Evolutionary conservation across 1,284 basidiomycete species (phyloP).

Genomic region (Tetrapyrgos nigripes): DNA sequence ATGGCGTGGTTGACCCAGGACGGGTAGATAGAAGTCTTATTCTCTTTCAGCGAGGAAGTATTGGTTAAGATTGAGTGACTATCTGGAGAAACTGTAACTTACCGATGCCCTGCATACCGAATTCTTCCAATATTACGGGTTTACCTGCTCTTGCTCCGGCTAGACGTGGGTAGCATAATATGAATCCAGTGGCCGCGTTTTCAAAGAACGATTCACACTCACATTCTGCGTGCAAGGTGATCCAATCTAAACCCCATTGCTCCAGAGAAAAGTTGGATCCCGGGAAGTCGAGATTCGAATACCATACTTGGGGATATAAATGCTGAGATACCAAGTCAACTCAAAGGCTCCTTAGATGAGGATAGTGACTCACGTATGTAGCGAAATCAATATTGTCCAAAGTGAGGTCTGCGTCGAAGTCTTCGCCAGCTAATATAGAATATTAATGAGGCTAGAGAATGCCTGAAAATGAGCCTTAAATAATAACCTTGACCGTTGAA

Average conservation of each 20-base stretch:
- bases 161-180: conserved; percentile 23
- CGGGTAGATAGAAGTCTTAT: conserved; percentile 58
- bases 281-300: conserved; percentile 39
- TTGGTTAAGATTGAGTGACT: no score
- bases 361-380: conserved; percentile 48
- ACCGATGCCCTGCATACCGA: conserved; percentile 54
- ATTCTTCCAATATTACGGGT: conserved; percentile 61
- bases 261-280: conserved; percentile 57
- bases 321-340: conserved; percentile 41
- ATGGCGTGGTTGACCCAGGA: conserved; percentile 56
- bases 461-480: background rate
- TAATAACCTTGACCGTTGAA: conserved; percentile 61
- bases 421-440: conserved; percentile 52
- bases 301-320: conserved; percentile 61
- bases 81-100: conserved; percentile 8
- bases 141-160: conserved; percentile 57
- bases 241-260: conserved; percentile 61
- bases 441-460: background rate
- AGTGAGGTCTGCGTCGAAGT: conserved; percentile 55
- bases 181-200: background rate
- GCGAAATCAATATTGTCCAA: conserved; percentile 64
- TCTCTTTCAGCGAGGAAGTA: conserved; percentile 36
- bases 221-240: conserved; percentile 53
- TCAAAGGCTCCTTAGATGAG: background rate
- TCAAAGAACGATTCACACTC: conserved; percentile 10